Evolutionary conservation across 352 stramenopile species (phyloP), one percentile per base, ranked within the genome.

Genomic region (Pythium utonaiense): DNA sequence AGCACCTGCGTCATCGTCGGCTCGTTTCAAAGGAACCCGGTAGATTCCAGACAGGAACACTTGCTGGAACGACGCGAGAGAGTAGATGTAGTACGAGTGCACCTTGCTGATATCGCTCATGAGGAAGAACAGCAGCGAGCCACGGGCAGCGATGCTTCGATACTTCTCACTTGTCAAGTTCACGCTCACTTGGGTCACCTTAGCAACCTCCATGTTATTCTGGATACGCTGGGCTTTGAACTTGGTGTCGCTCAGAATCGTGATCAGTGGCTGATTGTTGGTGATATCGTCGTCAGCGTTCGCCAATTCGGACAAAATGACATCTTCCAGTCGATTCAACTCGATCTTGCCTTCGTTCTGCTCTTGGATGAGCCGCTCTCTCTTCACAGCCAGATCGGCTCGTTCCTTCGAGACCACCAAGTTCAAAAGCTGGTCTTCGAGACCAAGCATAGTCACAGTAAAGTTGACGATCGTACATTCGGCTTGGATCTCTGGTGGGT

Each of bases 1-100:
- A 8, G 69, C 57, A 63, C 42, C n/a, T 22, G 21, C 36, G 0
- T 33, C 54, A 4, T 42, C 31, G n/a, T 64, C 53, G 3, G 59
- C 63, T 50, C 58, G 70, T 34, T 69, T 81, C 22, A 86, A 63
- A 1, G 91, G 89, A 7, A 97, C 91, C 4, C 82, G 78, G 55
- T 97, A 97, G 51, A 98, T 98, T 24, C 91, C 95, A 28, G 94
- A 95, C 42, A 98, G 83, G 67, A 98, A 97, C 17, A 98, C 95
- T 52, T 95, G 88, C 56, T 98, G 95, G 83, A 99, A 99, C 3
- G 93, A 95, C 21, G 89, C 93, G 12, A 98, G 87, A 30, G 89
- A 98, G 68, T 98, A 98, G 62, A 98, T 98, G 71, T 98, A 98
- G 77, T 98, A 98, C 49, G 89, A 96, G 60, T 98, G 94, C 19